Evolutionary conservation across 2,329 filamentous ascomycete species (phyloP).

Genomic region (Colletotrichum noveboracense): DNA sequence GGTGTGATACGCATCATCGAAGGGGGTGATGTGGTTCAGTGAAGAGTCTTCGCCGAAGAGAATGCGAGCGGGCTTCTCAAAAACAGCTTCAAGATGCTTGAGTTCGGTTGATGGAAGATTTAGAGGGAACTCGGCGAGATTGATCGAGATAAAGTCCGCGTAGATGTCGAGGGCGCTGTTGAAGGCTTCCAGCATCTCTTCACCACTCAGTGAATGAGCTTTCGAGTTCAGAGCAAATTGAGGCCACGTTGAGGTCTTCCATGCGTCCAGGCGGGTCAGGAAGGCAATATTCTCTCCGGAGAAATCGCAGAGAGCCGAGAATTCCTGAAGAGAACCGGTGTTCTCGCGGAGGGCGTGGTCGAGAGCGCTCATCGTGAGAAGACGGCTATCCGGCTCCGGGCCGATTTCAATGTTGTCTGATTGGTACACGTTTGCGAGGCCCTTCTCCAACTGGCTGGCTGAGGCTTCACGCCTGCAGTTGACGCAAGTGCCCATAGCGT

Average conservation of each 20-base stretch:
- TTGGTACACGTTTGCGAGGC: conserved; percentile 29
- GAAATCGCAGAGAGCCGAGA: conserved; percentile 59
- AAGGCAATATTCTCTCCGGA: conserved; percentile 65
- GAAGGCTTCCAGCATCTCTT: conserved; percentile 32
- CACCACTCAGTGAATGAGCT: background rate
- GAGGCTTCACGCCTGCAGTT: conserved; percentile 24
- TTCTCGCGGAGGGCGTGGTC: conserved; percentile 53
- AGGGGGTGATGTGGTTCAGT: conserved; percentile 17
- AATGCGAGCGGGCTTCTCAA: conserved; percentile 44
- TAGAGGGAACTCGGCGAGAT: conserved; percentile 54
- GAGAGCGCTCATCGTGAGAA: conserved; percentile 57
- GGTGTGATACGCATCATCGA: conserved; percentile 7
- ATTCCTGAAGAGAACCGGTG: conserved; percentile 52
- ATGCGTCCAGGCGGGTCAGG: conserved; percentile 50
- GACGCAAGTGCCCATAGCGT: conserved; percentile 8
- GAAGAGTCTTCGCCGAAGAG: conserved; percentile 25
- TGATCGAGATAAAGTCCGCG: conserved; percentile 48
- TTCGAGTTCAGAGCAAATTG: background rate
- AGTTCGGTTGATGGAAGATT: conserved; percentile 53
- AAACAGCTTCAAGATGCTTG: conserved; percentile 44
- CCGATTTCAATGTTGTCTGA: background rate
- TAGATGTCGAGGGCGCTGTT: conserved; percentile 55
- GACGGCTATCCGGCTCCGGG: conserved; percentile 39
- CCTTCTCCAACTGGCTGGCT: conserved; percentile 31
- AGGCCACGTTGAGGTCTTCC: conserved; percentile 35